These are phyloP conservation scores for Cicer judaicum DNA, from an alignment of 306 rosid genomes.

Conservation along the genomic window DNA sequence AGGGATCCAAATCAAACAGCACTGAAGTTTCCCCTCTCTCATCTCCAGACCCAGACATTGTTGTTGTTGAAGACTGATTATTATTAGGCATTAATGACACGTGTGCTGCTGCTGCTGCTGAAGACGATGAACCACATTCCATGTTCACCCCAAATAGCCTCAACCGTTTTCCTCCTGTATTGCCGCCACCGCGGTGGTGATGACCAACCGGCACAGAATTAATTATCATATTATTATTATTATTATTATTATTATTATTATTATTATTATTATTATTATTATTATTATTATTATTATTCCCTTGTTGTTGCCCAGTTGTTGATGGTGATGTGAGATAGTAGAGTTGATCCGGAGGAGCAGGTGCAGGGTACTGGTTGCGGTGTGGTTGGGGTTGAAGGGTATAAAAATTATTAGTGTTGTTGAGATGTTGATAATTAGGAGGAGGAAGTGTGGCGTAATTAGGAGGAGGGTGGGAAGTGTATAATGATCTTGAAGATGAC, in stretches of 20 bases:
- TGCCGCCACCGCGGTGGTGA: conserved; percentile 1
- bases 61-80: background rate
- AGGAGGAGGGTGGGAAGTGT: background rate
- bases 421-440: background rate
- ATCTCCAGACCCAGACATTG: conserved; percentile 23
- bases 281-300: too few relatives aligned
- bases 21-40: conserved; percentile 55
- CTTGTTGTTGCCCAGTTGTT: conserved; percentile 29
- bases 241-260: too few relatives aligned
- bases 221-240: conserved; percentile 42
- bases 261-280: too few relatives aligned
- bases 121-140: conserved; percentile 57
- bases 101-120: conserved; percentile 4
- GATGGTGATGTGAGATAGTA: conserved; percentile 44
- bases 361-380: background rate
- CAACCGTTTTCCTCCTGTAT: conserved; percentile 46
- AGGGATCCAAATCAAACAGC: conserved; percentile 63
- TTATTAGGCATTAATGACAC: conserved; percentile 15
- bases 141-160: conserved; percentile 88
- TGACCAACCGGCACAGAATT: conserved; percentile 58
- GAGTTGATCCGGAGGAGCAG: conserved; percentile 24
- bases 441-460: background rate
- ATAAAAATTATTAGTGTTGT: conserved; percentile 38
- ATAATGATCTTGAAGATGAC: background rate
- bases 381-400: conserved; percentile 37